These are phyloP conservation scores for Macadamia integrifolia DNA, from an alignment of 164 flowering plant species.

Conservation along the genomic window DNA sequence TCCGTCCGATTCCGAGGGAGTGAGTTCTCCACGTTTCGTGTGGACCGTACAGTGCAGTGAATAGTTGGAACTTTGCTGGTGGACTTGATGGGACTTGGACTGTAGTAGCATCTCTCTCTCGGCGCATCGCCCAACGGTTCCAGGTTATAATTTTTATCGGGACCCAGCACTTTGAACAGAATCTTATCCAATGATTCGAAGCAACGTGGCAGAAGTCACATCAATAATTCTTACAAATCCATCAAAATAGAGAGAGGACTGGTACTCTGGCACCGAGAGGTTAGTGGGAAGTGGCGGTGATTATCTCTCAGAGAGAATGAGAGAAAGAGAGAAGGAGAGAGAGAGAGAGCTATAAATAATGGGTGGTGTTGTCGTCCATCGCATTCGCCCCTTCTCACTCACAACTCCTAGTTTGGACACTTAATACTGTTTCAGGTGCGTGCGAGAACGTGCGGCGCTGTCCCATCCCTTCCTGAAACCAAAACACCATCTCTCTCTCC, in stretches of 20 bases:
- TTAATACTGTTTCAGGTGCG: slow-evolving; percentile 5
- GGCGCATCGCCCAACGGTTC: too few species aligned
- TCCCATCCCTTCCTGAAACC: too few species aligned
- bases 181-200: background rate
- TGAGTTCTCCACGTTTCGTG: too few species aligned
- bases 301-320: background rate
- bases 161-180: background rate
- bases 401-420: too few species aligned
- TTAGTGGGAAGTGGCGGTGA: too few species aligned
- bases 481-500: too few species aligned
- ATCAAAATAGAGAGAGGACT: background rate
- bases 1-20: too few species aligned
- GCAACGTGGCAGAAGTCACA: slow-evolving; percentile 1
- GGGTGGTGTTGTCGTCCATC: background rate
- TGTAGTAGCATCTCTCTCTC: too few species aligned
- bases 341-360: slow-evolving; percentile 1
- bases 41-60: too few species aligned
- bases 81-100: too few species aligned
- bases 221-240: background rate
- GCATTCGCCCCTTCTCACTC: too few species aligned
- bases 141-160: background rate
- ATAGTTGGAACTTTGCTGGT: too few species aligned
- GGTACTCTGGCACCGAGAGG: background rate
- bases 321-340: background rate
- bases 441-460: slow-evolving; percentile 15